Evolutionary conservation across 208 protist genomes (phyloP).

Genomic region (Phytomonas sp.): DNA sequence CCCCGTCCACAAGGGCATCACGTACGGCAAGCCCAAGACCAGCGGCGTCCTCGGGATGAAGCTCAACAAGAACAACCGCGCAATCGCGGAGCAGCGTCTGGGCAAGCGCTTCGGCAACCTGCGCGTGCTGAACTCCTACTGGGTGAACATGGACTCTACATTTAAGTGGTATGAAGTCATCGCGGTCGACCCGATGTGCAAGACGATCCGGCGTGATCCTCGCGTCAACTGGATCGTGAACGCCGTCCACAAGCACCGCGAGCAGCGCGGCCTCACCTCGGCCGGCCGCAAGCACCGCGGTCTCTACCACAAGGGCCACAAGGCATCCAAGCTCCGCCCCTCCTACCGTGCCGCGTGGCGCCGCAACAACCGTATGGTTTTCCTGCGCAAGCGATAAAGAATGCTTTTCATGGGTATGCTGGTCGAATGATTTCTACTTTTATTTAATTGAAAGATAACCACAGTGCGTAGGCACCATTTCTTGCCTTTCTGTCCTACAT

Average conservation of each 20-base stretch:
- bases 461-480: not conserved
- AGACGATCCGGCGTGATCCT: conserved; percentile 96
- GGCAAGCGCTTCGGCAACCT: conserved; percentile 94
- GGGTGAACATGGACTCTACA: conserved; percentile 96
- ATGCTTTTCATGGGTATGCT: not conserved
- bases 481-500: conserved; percentile 5
- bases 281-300: conserved; percentile 96
- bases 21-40: conserved; percentile 98
- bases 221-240: conserved; percentile 99
- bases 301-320: conserved; percentile 93
- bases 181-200: conserved; percentile 97
- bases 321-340: conserved; percentile 92
- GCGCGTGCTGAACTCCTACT: conserved; percentile 99
- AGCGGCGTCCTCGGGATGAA: conserved; percentile 97
- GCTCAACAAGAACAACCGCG: conserved; percentile 92
- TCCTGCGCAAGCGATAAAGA: conserved; percentile 88
- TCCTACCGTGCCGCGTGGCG: conserved; percentile 97
- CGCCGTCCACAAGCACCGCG: conserved; percentile 95
- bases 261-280: conserved; percentile 97
- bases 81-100: conserved; percentile 96
- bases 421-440: conserved; percentile 1
- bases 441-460: conserved; percentile 3
- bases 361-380: conserved; percentile 95
- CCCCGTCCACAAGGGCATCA: conserved; percentile 94
- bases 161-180: conserved; percentile 99